Evolutionary conservation across 2,329 filamentous ascomycete species (phyloP), one percentile per base, ranked within the genome.

Genomic region (Laburnicola sp.): DNA sequence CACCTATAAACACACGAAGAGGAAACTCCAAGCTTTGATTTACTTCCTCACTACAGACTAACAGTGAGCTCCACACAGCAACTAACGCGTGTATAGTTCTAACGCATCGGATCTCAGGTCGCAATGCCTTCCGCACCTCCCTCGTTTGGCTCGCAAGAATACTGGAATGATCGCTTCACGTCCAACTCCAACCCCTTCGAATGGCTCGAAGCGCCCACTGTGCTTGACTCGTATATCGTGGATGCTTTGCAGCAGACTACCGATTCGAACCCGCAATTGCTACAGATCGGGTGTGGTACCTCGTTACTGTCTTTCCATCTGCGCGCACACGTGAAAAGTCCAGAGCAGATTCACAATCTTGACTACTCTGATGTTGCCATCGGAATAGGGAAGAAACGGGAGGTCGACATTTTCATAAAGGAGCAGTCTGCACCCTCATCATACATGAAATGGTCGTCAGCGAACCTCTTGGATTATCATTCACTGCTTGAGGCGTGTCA

Each of bases 201-300:
- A 52, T 75, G 72, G 72, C 65, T 75, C 4, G 63, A 68, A 32
- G 62, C 65, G 0, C 64, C 70, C 3, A 60, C 56, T 9, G 54
- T 56, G 6, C 57, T 74, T 11, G 69, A 73, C 48, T 51, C 63
- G 0, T 63, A 60, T 38, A 55, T 74, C 11, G 44, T 51, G 4
- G 60, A 59, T 26, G 65, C 65, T 11, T 31, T 73, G 38, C 45
- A 53, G 3, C 30, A 39, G 8, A 35, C 45, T 8, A 36, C 32
- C 1, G 56, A 60, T 1, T n/a, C 44, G 7, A 37, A 55, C 2
- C 67, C 68, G 2, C 42, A 63, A 10, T 50, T 75, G 16, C 52
- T 75, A 9, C 72, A 75, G 39, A 69, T 74, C 48, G 72, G 73
- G 32, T 74, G 72, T 46, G 73, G 73, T 6, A 74, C 71, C 3